Conservation (phyloP, 148 eudicot genomes). For the Fagopyrum homotropicum region DNA sequence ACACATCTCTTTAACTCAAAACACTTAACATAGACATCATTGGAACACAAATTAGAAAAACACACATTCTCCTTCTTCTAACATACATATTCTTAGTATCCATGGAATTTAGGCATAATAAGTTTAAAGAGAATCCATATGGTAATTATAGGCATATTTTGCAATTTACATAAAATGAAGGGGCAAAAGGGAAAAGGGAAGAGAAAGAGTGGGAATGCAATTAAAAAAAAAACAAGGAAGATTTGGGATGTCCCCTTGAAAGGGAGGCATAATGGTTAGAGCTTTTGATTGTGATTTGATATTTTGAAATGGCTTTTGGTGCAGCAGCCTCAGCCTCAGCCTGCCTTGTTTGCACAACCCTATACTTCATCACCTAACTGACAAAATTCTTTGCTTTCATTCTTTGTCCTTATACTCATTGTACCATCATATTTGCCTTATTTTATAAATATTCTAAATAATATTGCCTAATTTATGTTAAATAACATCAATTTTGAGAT, state of each 20-base stretch:
- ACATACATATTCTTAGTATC: too few relatives aligned
- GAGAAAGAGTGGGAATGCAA: not conserved
- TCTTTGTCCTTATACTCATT: not conserved
- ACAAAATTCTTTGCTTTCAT: not conserved
- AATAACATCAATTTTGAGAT: too few relatives aligned
- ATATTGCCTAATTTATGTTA: not conserved
- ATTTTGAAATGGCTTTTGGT: conserved; percentile 8
- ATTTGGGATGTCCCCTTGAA: not conserved
- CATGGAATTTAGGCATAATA: too few relatives aligned
- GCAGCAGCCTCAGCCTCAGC: not conserved
- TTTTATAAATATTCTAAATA: not conserved
- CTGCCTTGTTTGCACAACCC: not conserved
- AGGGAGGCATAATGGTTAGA: conserved; percentile 13
- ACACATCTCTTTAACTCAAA: too few relatives aligned
- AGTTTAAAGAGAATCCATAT: too few relatives aligned
- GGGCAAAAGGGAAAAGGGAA: not conserved
- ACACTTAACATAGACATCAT: too few relatives aligned
- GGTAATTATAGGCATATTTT: not conserved
- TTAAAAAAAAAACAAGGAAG: not conserved
- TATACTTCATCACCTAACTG: not conserved
- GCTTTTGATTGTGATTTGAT: conserved; percentile 14
- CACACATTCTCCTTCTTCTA: too few relatives aligned
- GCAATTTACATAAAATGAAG: not conserved
- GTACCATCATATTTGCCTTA: not conserved
- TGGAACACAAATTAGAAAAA: too few relatives aligned